Base-by-base conservation (phyloP, 305 asterid genomes). In the Solanum chacoense region DNA sequence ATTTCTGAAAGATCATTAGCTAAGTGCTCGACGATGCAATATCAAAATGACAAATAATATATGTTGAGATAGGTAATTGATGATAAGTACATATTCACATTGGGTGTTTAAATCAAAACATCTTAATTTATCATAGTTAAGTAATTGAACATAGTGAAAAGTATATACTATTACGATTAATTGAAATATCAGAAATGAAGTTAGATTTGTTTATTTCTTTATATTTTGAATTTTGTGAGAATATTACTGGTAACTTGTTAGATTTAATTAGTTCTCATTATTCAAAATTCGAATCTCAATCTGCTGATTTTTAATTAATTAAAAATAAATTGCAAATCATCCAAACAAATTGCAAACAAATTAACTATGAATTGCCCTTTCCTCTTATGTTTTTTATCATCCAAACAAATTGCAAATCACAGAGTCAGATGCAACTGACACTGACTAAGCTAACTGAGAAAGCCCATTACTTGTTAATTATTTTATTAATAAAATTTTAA, bases 271-370 rank as follows among this genome's bases (percentile, higher is more conserved):
- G 37, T 5, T 80, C 2, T 42, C 38, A 5, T 28, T 42, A 28
- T 81, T 81, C 71, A 42, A 32, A 42, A 5, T 16, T 42, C 20
- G 28, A 81, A 28, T 81, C 16, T 2, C 12, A 81, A 11, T 10
- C 16, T 50, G 72, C 22, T 28, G 16, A 6, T 20, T 78, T 29
- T 78, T 79, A 77, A 36, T 40, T 80, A 14, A 40, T 83, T 83
- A 83, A 83, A 83, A 83, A 45, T n/a, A 83, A 83, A 16, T 45
- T 81, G 86, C 86, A n/a, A n/a, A 55, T 45, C 55, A 81, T 81
- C 86, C 72, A 29, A 69, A 28, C 34, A 26, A 69, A 45, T 81
- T 42, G 72, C 12, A 83, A 80, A 83, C n/a, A n/a, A n/a, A n/a
- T n/a, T n/a, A n/a, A n/a, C n/a, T n/a, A n/a, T n/a, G n/a, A n/a